Evolutionary conservation across 345 rosid species (phyloP), one percentile per base, ranked within the genome.

Genomic region (Brassica cretica): DNA sequence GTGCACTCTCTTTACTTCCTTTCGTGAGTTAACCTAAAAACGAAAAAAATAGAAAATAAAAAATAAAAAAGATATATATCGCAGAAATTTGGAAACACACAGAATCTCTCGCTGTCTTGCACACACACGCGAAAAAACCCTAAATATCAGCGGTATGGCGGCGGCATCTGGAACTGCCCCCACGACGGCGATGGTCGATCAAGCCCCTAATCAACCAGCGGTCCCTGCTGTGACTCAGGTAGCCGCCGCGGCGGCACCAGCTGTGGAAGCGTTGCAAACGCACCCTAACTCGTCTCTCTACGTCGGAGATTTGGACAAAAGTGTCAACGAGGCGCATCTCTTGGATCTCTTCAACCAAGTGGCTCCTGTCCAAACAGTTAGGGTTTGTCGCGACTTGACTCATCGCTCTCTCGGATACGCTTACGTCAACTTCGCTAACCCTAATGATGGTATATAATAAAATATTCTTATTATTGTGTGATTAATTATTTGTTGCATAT

Each of bases 291-390:
- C 82, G 27, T 87, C 94, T 0, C 85, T 90, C 6, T 90, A 88
- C 53, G 92, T 88, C 0, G 95, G 92, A 49, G 92, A 90, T 87
- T 86, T 88, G 55, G 91, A 88, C 37, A 76, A 69, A 6, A 88
- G 41, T 55, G 89, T 88, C 18, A 79, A 68, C 16, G 95, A 88
- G 65, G 33, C 76, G 0, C 91, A 88, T 64, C 74, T 90, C 44
- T 75, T 82, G 66, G 89, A 88, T 73, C 79, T 90, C 21, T 90
- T 90, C 62, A 80, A 61, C 37, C 89, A 84, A 80, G 82, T 85
- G 10, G 87, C 89, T 10, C 84, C 66, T 12, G 89, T 90, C 5
- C 76, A 74, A 6, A 86, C 88, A 1, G 8, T 87, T 76, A 90
- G 87, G 85, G 89, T 90, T 80, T 88, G 94, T 68, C 84, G 92